phyloP scores from a whole-genome alignment of 495 filamentous ascomycete genomes.

The Neurospora discreta region DNA sequence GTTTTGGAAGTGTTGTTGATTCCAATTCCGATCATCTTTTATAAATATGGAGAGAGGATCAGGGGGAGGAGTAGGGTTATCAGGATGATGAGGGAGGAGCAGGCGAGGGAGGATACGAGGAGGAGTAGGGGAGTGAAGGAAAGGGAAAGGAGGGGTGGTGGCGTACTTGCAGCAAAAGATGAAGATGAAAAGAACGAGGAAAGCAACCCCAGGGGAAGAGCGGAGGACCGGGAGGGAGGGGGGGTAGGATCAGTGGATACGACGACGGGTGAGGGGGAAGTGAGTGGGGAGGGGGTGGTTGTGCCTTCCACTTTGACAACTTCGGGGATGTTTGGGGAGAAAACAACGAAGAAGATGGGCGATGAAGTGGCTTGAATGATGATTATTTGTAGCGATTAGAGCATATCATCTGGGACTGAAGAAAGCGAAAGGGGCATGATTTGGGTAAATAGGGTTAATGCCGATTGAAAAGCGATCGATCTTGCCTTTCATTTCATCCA shows the following conservation, averaged over 20 bases:
- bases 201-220: too few relatives aligned
- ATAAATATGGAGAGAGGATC: constrained; percentile 60
- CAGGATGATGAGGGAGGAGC: constrained; percentile 57
- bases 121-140: constrained; percentile 12
- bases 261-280: neutral
- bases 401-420: too few relatives aligned
- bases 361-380: neutral
- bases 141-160: constrained; percentile 9
- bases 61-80: constrained; percentile 56
- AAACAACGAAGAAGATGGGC: neutral
- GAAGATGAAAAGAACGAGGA: neutral
- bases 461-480: too few relatives aligned
- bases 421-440: too few relatives aligned
- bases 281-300: neutral
- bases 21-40: constrained; percentile 74
- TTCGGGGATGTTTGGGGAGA: neutral
- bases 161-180: neutral
- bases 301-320: neutral
- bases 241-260: neutral
- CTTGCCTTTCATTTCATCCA: too few relatives aligned
- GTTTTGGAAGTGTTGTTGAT: constrained; percentile 57
- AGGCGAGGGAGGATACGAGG: constrained; percentile 46
- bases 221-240: neutral
- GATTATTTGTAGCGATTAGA: too few relatives aligned
- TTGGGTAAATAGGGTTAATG: too few relatives aligned